Evolutionary conservation across 2,329 filamentous ascomycete genomes (phyloP).

Genomic region (Fusarium sterilihyphosum): DNA sequence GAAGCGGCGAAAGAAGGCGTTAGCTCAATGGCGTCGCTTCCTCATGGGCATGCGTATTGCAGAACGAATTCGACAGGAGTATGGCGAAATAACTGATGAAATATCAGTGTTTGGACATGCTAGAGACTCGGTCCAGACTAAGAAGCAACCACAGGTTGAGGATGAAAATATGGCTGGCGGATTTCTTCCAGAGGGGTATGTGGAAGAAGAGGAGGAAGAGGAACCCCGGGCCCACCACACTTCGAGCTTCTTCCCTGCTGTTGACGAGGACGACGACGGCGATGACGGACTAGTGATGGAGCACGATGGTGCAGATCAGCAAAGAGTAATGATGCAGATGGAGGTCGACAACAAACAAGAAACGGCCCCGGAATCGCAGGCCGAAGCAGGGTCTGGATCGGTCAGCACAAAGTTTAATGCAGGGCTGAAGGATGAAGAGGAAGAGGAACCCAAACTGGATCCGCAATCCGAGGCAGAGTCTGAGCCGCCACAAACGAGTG

Average conservation of each 20-base stretch:
- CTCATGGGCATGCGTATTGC: slow-evolving; percentile 86
- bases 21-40: slow-evolving; percentile 87
- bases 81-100: slow-evolving; percentile 69
- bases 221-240: slow-evolving; percentile 45
- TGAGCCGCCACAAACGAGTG: not conserved
- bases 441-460: not conserved
- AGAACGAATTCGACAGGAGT: slow-evolving; percentile 79
- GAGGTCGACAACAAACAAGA: slow-evolving; percentile 4
- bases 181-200: slow-evolving; percentile 67
- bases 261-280: slow-evolving; percentile 55
- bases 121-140: slow-evolving; percentile 19
- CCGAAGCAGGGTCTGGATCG: not conserved
- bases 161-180: slow-evolving; percentile 68
- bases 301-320: slow-evolving; percentile 22
- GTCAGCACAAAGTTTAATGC: not conserved
- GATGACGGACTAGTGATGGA: slow-evolving; percentile 50
- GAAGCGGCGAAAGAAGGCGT: slow-evolving; percentile 78
- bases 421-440: not conserved
- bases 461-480: slow-evolving; percentile 4
- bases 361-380: not conserved
- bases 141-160: slow-evolving; percentile 40
- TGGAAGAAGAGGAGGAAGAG: slow-evolving; percentile 57
- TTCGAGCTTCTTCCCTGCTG: slow-evolving; percentile 60
- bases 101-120: slow-evolving; percentile 66
- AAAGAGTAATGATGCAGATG: not conserved